phyloP scores from a whole-genome alignment of 2,329 filamentous ascomycete genomes.

The Verticillium longisporum region DNA sequence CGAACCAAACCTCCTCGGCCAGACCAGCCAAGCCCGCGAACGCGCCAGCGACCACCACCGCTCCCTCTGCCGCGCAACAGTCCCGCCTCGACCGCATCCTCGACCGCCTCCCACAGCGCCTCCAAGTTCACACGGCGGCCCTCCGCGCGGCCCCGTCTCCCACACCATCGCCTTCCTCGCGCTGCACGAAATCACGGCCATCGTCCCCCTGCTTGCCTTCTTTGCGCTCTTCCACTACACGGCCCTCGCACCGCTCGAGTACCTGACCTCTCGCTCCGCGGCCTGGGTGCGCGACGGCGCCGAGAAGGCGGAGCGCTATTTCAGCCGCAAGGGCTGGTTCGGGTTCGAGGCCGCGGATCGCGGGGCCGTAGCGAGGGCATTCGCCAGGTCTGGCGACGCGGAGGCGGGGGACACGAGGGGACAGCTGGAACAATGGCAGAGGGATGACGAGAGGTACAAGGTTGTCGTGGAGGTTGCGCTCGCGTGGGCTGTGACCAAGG shows the following conservation, averaged over 20 bases:
- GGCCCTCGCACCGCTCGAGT: conserved; percentile 59
- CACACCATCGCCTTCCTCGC: conserved; percentile 83
- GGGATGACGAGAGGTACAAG: conserved; percentile 40
- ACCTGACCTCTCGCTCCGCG: conserved; percentile 43
- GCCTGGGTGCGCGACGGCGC: conserved; percentile 53
- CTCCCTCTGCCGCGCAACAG: neutral
- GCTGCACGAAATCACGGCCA: conserved; percentile 85
- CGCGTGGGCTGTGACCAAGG: conserved; percentile 87
- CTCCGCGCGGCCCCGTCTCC: conserved; percentile 68
- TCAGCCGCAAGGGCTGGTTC: conserved; percentile 77
- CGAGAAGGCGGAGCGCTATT: conserved; percentile 70
- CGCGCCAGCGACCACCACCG: neutral
- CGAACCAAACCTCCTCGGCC: neutral
- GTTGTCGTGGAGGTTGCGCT: conserved; percentile 69
- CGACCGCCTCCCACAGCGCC: conserved; percentile 53
- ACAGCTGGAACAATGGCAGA: conserved; percentile 27
- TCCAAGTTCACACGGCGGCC: conserved; percentile 62
- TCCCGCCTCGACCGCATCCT: conserved; percentile 38
- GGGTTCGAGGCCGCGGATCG: conserved; percentile 39
- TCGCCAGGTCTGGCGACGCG: conserved; percentile 10
- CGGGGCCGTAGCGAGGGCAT: conserved; percentile 4
- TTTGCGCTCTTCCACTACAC: conserved; percentile 75
- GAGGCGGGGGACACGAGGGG: conserved; percentile 22
- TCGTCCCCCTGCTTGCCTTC: conserved; percentile 71
- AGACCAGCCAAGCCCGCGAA: neutral